These are phyloP conservation scores for Colletotrichum acutatum DNA, from an alignment of 2,329 filamentous ascomycete species.

Conservation along the genomic window DNA sequence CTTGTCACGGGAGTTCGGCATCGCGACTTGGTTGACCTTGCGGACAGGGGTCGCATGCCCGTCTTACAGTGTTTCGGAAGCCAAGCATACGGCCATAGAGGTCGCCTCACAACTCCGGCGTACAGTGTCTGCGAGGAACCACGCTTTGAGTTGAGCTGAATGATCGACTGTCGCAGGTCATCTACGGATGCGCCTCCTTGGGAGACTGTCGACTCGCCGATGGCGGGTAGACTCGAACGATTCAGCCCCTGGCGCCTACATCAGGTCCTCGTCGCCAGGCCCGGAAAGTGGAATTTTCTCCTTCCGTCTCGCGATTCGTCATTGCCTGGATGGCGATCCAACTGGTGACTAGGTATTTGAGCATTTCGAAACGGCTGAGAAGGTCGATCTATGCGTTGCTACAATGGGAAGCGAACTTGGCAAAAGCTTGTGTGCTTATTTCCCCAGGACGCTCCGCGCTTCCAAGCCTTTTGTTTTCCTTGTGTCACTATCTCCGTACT, in stretches of 20 bases:
- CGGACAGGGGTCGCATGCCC: constrained; percentile 27
- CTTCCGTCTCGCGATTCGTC: constrained; percentile 10
- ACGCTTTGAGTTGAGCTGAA: constrained; percentile 5
- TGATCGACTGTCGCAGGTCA: constrained; percentile 34
- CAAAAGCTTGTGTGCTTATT: constrained; percentile 35
- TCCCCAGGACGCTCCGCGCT: constrained; percentile 15
- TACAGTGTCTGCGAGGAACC: constrained; percentile 9
- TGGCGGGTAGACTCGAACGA: background rate
- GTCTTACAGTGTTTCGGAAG: constrained; percentile 30
- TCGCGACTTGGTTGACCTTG: background rate
- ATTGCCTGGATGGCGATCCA: constrained; percentile 1
- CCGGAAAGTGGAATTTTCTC: background rate
- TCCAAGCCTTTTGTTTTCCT: background rate
- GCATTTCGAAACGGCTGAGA: constrained; percentile 26
- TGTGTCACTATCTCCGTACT: background rate
- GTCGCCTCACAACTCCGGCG: background rate
- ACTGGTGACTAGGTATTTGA: background rate
- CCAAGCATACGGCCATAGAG: constrained; percentile 17
- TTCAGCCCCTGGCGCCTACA: background rate
- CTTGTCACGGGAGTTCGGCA: constrained; percentile 19
- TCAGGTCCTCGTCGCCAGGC: background rate
- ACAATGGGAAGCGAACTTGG: constrained; percentile 28
- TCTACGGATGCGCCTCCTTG: background rate
- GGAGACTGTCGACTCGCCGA: background rate
- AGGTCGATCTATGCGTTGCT: constrained; percentile 27